Base-by-base conservation (phyloP, 768 basidiomycete species). In the Lactifluus pinguis region DNA sequence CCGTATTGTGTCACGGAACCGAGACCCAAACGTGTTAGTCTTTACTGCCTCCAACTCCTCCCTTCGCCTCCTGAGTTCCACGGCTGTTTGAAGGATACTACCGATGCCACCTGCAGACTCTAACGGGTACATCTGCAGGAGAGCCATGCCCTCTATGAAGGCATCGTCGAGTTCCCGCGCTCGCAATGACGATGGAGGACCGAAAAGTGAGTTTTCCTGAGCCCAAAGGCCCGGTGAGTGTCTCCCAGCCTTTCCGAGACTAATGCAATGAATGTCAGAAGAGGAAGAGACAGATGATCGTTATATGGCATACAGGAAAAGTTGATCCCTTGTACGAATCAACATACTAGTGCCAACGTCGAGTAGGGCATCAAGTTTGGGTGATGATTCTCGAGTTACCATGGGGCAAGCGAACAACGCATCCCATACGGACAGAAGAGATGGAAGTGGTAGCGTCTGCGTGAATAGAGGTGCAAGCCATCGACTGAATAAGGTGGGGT, bases 401-500 rank as follows among this genome's bases (percentile, higher is more conserved):
- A 77, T 76, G 0, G 80, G 79, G 39, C 77, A 76, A 53, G 85
- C 79, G 63, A 90, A 87, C 13, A 92, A 65, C 3, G 79, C 79
- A 68, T 92, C 89, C 89, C 89, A 92, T 5, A 83, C 70, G 15
- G 79, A 74, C 17, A 87, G 72, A 9, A 87, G 74, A 8, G 81
- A 79, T 1, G 79, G 67, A 19, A 87, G 66, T 0, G 89, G 86
- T n/a, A 92, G 69, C 1, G 88, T 86, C 65, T 89, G 88, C 0
- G 85, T 80, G 21, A 91, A 72, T 7, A 92, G 67, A 11, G 87
- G 80, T 13, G 85, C 80, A 11, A 91, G 74, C 89, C 89, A 92
- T 49, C 83, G 85, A 71, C 89, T 90, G 62, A 34, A 17, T 45
- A 55, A 47, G 25, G 42, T 47, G 29, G 8, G 21, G 15, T 29